Evolutionary conservation across 139 green algal species (phyloP), one percentile per base, ranked within the genome.

Genomic region (Ostreobium quekettii): DNA sequence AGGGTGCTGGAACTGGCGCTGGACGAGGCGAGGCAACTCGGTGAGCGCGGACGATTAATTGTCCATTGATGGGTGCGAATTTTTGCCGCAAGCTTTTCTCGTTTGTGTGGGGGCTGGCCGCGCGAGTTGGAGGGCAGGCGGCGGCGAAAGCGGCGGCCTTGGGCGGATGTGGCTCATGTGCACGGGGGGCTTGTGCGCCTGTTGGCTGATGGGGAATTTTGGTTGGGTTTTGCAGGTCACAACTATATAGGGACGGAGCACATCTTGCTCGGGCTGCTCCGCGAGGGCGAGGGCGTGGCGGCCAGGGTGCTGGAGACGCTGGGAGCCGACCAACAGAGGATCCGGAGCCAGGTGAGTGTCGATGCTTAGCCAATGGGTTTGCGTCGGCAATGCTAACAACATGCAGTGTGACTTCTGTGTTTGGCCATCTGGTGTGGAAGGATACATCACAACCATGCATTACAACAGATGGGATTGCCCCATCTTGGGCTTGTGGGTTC

Each of bases 191-290:
- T 36, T 36, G 19, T 38, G 47, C 7, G 1, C 5, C 30, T 53
- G n/a, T 15, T 35, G 11, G 35, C 22, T 56, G 11, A 36, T 22
- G 15, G 2, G 31, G 22, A 19, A 2, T 36, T 24, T 24, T 62
- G 8, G 15, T 26, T 11, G 19, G 53, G 19, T 7, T 11, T 36
- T 63, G 77, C 78, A 95, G 89, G 93, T 60, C 94, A 99, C 89
- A 98, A 97, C 81, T 99, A 99, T 90, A 99, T 99, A 61, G 94
- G 94, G 66, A 99, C 94, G 0, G 94, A 99, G 87, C 94, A 99
- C 87, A 93, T 99, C 46, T 82, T 99, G 74, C 80, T 99, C 60
- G 95, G 95, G 53, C 83, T 99, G 29, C 84, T 99, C 60, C 82
- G 91, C 35, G 95, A 99, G 82, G 93, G 93, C 47, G 94, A 99